phyloP scores from a whole-genome alignment of 768 basidiomycete species.

The Sporobolomyces phaffii region DNA sequence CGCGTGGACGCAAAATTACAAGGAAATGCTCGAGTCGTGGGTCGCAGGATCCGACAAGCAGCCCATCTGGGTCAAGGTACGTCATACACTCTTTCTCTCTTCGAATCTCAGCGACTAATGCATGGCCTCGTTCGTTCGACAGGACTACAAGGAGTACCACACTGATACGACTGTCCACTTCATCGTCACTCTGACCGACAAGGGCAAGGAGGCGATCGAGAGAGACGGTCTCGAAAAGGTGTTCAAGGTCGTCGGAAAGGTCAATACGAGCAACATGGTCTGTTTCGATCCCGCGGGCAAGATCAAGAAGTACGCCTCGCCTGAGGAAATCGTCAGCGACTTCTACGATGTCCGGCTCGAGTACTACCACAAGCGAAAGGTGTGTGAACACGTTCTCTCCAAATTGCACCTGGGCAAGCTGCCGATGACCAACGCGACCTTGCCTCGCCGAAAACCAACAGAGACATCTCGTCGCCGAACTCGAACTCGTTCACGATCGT shows the following conservation, averaged over 20 bases:
- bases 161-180: constrained; percentile 89
- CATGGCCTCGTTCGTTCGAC: not conserved
- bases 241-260: constrained; percentile 78
- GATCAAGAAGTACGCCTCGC: constrained; percentile 82
- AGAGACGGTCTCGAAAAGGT: constrained; percentile 80
- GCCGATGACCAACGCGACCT: too few relatives aligned
- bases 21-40: constrained; percentile 83
- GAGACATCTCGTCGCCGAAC: constrained; percentile 77
- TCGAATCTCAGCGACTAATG: not conserved
- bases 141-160: constrained; percentile 98
- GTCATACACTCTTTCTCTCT: constrained; percentile 17
- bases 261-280: constrained; percentile 95
- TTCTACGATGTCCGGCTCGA: constrained; percentile 83
- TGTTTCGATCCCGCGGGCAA: constrained; percentile 94
- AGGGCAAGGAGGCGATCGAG: constrained; percentile 78
- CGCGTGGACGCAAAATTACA: constrained; percentile 88
- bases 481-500: constrained; percentile 73
- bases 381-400: constrained; percentile 42
- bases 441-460: too few relatives aligned
- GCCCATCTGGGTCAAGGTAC: constrained; percentile 70
- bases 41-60: constrained; percentile 68
- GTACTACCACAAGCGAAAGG: constrained; percentile 95
- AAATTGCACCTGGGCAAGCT: too few relatives aligned
- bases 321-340: constrained; percentile 87
- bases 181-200: constrained; percentile 68